phyloP scores from a whole-genome alignment of 2,329 filamentous ascomycete species.

The Clonostachys sp. region DNA sequence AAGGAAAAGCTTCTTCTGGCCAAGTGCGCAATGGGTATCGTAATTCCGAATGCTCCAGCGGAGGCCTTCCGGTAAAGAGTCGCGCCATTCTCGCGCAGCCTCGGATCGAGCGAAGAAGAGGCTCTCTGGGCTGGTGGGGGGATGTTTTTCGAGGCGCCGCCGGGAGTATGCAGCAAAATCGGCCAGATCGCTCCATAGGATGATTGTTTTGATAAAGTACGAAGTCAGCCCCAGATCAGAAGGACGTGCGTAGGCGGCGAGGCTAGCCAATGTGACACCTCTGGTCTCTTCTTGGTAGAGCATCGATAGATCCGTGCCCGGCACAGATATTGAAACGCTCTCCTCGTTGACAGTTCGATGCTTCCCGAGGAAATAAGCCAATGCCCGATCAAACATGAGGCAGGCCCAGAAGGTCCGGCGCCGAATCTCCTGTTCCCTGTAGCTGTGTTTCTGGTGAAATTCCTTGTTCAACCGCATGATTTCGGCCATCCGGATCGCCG shows the following conservation, averaged over 20 bases:
- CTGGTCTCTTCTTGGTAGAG: slow-evolving; percentile 8
- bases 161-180: slow-evolving; percentile 7
- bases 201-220: slow-evolving; percentile 9
- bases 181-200: slow-evolving; percentile 9
- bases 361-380: slow-evolving; percentile 9
- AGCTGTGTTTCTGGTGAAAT: slow-evolving; percentile 11
- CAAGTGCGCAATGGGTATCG: slow-evolving; percentile 6
- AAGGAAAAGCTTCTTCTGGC: slow-evolving; percentile 8
- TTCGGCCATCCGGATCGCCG: slow-evolving; percentile 14
- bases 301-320: slow-evolving; percentile 7
- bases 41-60: slow-evolving; percentile 8
- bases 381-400: slow-evolving; percentile 4
- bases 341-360: slow-evolving; percentile 4
- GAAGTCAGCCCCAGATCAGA: slow-evolving; percentile 10
- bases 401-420: slow-evolving; percentile 18
- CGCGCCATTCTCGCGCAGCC: slow-evolving; percentile 6
- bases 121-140: slow-evolving; percentile 6
- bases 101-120: slow-evolving; percentile 1
- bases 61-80: slow-evolving; percentile 6
- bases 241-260: slow-evolving; percentile 3
- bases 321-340: slow-evolving; percentile 6
- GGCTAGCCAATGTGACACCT: slow-evolving; percentile 5
- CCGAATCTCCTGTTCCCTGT: slow-evolving; percentile 14
- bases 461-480: slow-evolving; percentile 15
- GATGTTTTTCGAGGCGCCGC: slow-evolving; percentile 3